Percentiles rank a stretch among this genome's conserved stretches.
Evolutionary conservation across 768 basidiomycete genomes (phyloP).

Genomic region (Panaeolus papilionaceus): DNA sequence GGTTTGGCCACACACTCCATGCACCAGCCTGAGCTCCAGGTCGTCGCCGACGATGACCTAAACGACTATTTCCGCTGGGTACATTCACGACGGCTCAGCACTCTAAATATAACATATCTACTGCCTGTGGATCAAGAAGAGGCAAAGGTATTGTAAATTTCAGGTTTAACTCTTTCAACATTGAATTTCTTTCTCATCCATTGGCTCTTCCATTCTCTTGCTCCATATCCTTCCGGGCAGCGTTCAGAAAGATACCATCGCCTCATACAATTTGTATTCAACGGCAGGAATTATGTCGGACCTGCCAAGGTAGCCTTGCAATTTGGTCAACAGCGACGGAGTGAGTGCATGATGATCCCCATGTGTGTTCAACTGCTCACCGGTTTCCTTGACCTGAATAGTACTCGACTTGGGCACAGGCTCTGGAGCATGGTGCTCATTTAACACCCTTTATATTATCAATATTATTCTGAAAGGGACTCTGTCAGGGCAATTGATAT

Average conservation of each 20-base stretch:
- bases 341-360: conserved; percentile 33
- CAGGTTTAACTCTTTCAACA: conserved; percentile 5
- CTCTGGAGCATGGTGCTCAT: conserved; percentile 59
- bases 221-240: conserved; percentile 36
- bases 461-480: conserved; percentile 16
- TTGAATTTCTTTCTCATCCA: not conserved
- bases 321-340: conserved; percentile 52
- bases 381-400: conserved; percentile 20
- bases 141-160: conserved; percentile 49
- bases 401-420: conserved; percentile 78
- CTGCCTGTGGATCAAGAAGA: conserved; percentile 74
- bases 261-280: conserved; percentile 70
- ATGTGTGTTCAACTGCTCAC: conserved; percentile 6
- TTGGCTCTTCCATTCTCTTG: not conserved
- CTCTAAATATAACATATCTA: conserved; percentile 60
- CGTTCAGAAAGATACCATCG: conserved; percentile 69
- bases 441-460: conserved; percentile 22
- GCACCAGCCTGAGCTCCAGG: conserved; percentile 29
- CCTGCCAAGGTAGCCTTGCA: conserved; percentile 65
- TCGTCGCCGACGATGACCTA: conserved; percentile 47
- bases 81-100: conserved; percentile 61
- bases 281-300: conserved; percentile 69
- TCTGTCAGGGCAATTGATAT: conserved; percentile 69
- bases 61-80: conserved; percentile 58
- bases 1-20: conserved; percentile 33